Base-by-base conservation (phyloP, 768 basidiomycete genomes). In the Terana coerulea region DNA sequence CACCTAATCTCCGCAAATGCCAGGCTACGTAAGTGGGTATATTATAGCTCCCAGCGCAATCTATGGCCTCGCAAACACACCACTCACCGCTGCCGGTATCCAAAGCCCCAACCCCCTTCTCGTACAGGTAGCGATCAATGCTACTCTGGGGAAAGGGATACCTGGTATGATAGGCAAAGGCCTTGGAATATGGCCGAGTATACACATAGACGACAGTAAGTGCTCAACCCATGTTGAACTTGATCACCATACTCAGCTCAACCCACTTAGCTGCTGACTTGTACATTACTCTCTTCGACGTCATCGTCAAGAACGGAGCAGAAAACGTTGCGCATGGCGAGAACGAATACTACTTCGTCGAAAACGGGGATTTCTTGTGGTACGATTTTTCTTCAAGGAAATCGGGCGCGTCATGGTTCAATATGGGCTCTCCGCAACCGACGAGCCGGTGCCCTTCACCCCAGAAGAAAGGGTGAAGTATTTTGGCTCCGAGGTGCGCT, bases 161-260 rank as follows among this genome's bases (percentile, higher is more conserved):
- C 80, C 70, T 0, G 81, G 79, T 7, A 68, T 80, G 61, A 67
- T 86, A 3, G 82, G 83, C 0, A 61, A 72, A 33, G 84, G 85
- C 0, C 65, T 71, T 58, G 85, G 85, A 52, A 36, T 80, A 2
- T 86, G 81, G 83, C 72, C 76, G 0, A 70, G 80, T 52, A 76
- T 84, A n/a, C 72, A 81, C 51, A 71, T 82, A 40, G 66, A 74
- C 30, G 81, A 83, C 28, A 66, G 81, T 80, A 51, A 46, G 72
- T 49, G 41, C 58, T 77, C 11, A 76, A 14, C 57, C 14, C 2
- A n/a, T 5, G 8, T 24, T 28, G 28, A 26, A 11, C 25, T 9
- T 11, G 25, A 36, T 3, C 41, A 42, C n/a, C n/a, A 29, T 22
- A n/a, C 28, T 10, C 56, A 6, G 14, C 26, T 35, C n/a, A n/a